Evolutionary conservation across 1,284 basidiomycete species (phyloP).

Genomic region (Quambalaria eucalypti): DNA sequence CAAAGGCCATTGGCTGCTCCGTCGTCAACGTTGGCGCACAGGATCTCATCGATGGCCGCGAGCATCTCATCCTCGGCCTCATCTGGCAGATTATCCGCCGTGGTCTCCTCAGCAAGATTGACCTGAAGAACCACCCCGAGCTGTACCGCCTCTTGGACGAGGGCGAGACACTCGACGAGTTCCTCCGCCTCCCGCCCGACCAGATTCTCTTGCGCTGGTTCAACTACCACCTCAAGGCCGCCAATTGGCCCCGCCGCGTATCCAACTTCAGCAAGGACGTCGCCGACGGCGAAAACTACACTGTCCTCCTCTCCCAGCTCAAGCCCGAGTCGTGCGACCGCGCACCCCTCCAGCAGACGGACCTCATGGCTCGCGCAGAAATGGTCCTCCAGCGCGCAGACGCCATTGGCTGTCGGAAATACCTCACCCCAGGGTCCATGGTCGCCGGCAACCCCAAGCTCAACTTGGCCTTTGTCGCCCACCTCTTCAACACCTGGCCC

Average conservation of each 20-base stretch:
- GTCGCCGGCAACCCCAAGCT: conserved; percentile 92
- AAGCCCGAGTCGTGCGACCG: conserved; percentile 79
- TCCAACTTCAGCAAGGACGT: conserved; percentile 95
- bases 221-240: conserved; percentile 94
- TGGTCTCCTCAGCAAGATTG: conserved; percentile 85
- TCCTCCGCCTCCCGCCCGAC: conserved; percentile 84
- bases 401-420: conserved; percentile 86
- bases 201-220: conserved; percentile 96
- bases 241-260: conserved; percentile 81
- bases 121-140: conserved; percentile 96
- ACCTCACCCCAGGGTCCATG: conserved; percentile 82
- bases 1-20: conserved; percentile 94
- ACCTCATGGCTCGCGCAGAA: conserved; percentile 75
- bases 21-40: conserved; percentile 95
- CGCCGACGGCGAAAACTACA: conserved; percentile 92
- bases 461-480: conserved; percentile 95
- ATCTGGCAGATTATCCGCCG: conserved; percentile 98
- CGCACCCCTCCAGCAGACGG: conserved; percentile 76
- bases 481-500: conserved; percentile 95
- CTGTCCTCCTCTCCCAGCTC: conserved; percentile 85
- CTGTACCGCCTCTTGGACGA: conserved; percentile 91
- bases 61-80: conserved; percentile 93
- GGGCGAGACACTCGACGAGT: conserved; percentile 89
- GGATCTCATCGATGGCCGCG: conserved; percentile 84
- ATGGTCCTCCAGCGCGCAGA: conserved; percentile 87